These are phyloP conservation scores for Coprinopsis cinerea DNA, from an alignment of 768 basidiomycete species.

Conservation along the genomic window DNA sequence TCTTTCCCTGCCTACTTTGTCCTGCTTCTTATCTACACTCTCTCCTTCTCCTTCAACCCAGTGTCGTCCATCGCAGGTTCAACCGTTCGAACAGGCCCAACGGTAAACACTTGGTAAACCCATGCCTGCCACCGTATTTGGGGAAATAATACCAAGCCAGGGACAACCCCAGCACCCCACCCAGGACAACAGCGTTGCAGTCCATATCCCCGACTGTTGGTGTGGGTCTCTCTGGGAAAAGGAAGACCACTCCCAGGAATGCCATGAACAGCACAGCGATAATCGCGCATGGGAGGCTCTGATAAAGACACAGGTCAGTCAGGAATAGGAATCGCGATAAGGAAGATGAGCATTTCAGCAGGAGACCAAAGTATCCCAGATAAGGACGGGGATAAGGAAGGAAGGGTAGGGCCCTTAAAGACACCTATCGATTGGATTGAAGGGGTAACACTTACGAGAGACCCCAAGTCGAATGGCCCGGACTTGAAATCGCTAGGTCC, in stretches of 20 bases:
- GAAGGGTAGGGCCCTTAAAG: too few species aligned
- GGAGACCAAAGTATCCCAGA: too few species aligned
- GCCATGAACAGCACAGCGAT: conserved; percentile 60
- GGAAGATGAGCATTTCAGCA: too few species aligned
- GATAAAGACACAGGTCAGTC: not conserved
- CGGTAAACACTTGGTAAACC: too few species aligned
- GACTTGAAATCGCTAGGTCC: conserved; percentile 45
- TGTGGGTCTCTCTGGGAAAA: conserved; percentile 58
- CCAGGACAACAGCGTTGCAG: conserved; percentile 65
- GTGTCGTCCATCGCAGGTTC: conserved; percentile 7
- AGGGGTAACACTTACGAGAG: conserved; percentile 21
- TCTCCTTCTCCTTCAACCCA: too few species aligned
- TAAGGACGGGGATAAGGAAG: too few species aligned
- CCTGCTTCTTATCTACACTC: too few species aligned
- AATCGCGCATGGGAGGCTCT: conserved; percentile 57
- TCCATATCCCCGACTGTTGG: conserved; percentile 54
- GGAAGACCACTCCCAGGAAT: conserved; percentile 57
- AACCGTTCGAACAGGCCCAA: conserved; percentile 51
- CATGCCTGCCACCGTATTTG: conserved; percentile 65
- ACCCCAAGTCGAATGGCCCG: conserved; percentile 51
- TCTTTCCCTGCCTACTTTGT: not conserved
- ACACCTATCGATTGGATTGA: too few species aligned
- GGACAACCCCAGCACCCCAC: conserved; percentile 53
- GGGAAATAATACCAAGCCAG: conserved; percentile 68
- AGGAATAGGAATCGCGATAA: not conserved